phyloP scores from a whole-genome alignment of 495 filamentous ascomycete species.

The Aspergillus wentii region DNA sequence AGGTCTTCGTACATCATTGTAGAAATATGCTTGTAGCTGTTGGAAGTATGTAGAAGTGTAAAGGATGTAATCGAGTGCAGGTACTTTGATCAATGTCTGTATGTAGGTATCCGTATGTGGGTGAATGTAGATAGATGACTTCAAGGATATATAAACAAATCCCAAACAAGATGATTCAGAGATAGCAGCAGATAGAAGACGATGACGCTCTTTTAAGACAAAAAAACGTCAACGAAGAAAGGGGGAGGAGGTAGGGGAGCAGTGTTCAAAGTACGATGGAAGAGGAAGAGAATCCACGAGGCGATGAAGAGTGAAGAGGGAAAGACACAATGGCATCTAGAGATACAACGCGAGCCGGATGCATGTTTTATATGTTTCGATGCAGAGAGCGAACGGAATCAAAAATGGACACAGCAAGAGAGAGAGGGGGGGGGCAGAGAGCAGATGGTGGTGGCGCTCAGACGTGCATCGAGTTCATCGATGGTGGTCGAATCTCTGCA shows the following conservation, averaged over 20 bases:
- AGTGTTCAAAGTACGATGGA: background rate
- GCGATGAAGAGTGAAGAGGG: conserved; percentile 8
- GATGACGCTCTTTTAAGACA: background rate
- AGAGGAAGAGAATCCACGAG: conserved; percentile 13
- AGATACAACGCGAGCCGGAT: conserved; percentile 12
- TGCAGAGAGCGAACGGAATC: conserved; percentile 15
- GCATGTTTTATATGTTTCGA: conserved; percentile 24
- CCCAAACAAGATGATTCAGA: background rate
- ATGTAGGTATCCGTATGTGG: background rate
- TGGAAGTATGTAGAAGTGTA: no score
- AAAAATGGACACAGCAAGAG: conserved; percentile 5
- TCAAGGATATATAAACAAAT: background rate
- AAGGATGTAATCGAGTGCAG: no score
- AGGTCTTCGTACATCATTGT: conserved; percentile 32
- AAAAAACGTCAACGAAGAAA: background rate
- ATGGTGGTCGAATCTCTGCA: conserved; percentile 8
- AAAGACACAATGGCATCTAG: conserved; percentile 7
- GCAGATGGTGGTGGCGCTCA: conserved; percentile 17
- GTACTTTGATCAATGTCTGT: background rate
- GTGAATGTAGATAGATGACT: background rate
- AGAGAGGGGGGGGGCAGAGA: conserved; percentile 6
- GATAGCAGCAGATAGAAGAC: background rate
- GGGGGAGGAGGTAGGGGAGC: background rate
- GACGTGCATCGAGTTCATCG: conserved; percentile 7
- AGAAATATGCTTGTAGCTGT: conserved; percentile 1